Evolutionary conservation across 805 yeast genomes (phyloP), one percentile per base, ranked within the genome.

Genomic region (Candida khao-thaluensis): DNA sequence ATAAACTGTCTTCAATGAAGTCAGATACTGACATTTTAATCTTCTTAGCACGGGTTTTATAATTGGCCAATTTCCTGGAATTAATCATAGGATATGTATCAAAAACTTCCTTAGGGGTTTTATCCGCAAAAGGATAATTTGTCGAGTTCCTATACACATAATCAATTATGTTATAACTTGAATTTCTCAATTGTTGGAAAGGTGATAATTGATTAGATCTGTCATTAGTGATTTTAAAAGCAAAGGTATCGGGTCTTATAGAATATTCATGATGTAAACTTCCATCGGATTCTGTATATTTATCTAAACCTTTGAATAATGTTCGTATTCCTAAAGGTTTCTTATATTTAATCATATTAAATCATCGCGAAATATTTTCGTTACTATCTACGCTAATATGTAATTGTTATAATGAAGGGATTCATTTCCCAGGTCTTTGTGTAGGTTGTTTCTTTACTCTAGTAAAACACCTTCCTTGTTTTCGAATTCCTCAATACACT

Each of bases 1-100:
- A 87, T 50, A 87, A 62, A 14, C 91, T 81, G 56, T 87, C 95
- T 51, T 86, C 95, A 41, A 87, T 88, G 60, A 84, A 88, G 51
- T 85, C 95, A 8, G 85, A 66, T 0, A 82, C 62, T n/a, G 81
- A 64, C 90, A 87, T 82, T 55, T 83, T 82, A 5, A 79, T 74
- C 18, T 73, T 69, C 22, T 49, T 63, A 0, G 95, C 95, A 22
- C 90, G 62, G 34, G 54, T 57, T 48, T 50, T 62, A 50, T 35
- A 51, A 49, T 50, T 52, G 1, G 66, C 50, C 37, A 71, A 42
- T 22, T 56, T 59, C n/a, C 56, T 49, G 1, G 69, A 60, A 34
- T 49, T 65, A 7, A 65, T 60, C 36, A 44, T 45, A 0, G 73
- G 72, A 37, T 52, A 67, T 30, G 51, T 51, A 38, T 66, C 56